phyloP scores from a whole-genome alignment of 2,329 filamentous ascomycete species.

The Trichoderma asperellum region DNA sequence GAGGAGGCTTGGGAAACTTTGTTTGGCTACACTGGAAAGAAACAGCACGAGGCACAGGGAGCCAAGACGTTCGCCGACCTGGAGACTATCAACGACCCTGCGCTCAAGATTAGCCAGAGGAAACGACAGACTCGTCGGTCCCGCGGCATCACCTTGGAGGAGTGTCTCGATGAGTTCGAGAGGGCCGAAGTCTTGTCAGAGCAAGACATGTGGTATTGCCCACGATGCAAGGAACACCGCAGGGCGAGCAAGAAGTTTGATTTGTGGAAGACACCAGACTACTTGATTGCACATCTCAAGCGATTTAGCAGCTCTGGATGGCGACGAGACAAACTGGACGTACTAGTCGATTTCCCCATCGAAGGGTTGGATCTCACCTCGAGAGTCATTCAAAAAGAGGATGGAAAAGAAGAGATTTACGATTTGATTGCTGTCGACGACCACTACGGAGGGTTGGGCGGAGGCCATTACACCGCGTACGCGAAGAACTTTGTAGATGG shows the following conservation, averaged over 20 bases:
- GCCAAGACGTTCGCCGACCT: slow-evolving; percentile 59
- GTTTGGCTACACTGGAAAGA: slow-evolving; percentile 57
- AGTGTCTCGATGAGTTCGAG: slow-evolving; percentile 93
- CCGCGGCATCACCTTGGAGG: slow-evolving; percentile 78
- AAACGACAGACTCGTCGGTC: slow-evolving; percentile 59
- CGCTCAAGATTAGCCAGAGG: slow-evolving; percentile 66
- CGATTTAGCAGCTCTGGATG: slow-evolving; percentile 85
- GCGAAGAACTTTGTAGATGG: slow-evolving; percentile 89
- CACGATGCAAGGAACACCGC: slow-evolving; percentile 89
- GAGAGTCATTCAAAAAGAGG: slow-evolving; percentile 78
- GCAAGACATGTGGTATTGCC: slow-evolving; percentile 97
- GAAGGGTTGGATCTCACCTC: slow-evolving; percentile 81
- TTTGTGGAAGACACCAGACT: slow-evolving; percentile 94
- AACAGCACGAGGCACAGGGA: slow-evolving; percentile 57
- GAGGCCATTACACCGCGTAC: slow-evolving; percentile 94
- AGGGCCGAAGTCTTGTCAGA: slow-evolving; percentile 92
- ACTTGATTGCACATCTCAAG: slow-evolving; percentile 93
- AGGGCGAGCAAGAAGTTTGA: slow-evolving; percentile 96
- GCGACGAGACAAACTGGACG: slow-evolving; percentile 88
- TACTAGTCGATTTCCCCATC: slow-evolving; percentile 87
- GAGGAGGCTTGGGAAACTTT: slow-evolving; percentile 70
- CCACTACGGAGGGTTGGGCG: slow-evolving; percentile 89
- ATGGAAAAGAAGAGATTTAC: slow-evolving; percentile 82
- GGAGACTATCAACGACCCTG: slow-evolving; percentile 62
- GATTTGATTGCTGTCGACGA: slow-evolving; percentile 96